Base-by-base conservation (phyloP, 441 rosid genomes). In the Gossypium schwendimanii region DNA sequence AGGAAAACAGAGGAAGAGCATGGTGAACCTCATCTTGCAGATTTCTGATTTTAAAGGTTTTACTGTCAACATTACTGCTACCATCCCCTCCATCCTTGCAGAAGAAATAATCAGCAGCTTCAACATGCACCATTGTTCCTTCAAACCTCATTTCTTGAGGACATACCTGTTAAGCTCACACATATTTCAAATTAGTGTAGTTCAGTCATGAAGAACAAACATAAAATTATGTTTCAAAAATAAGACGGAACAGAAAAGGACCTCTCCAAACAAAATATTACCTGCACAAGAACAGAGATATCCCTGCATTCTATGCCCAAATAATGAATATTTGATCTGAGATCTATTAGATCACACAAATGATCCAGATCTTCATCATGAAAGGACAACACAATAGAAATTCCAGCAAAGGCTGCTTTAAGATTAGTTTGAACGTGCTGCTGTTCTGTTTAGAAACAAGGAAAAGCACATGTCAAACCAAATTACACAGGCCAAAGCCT, bases 381-480 rank as follows among this genome's bases (percentile, higher is more conserved):
- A 77, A 90, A 88, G 75, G 85, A 89, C 69, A 93, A 78, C 44
- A 86, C 71, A 55, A 90, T 59, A 49, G 90, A 89, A 77, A 92
- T 82, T 78, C 97, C 96, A 77, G 96, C 82, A 72, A 90, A 78
- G 69, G 81, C 76, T n/a, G 81, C 91, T 77, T 78, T 84, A 61
- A 93, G 78, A 76, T 87, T 91, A 72, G 98, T 90, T 83, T 91
- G 91, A 74, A 88, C 84, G 74, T 91, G 94, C 81, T 88, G 87
- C 71, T 93, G 93, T 75, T 87, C 99, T 96, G 97, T 20, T 76
- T 28, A 77, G 45, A 33, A 74, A 44, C 24, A 59, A 49, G 24
- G n/a, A 20, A 17, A 73, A 81, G 71, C 33, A 14, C 17, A n/a
- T 8, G 60, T 49, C 36, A 68, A 69, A 69, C 24, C 9, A 15